Evolutionary conservation across 345 rosid species (phyloP), one percentile per base, ranked within the genome.

Genomic region (Sisymbrium altissimum): DNA sequence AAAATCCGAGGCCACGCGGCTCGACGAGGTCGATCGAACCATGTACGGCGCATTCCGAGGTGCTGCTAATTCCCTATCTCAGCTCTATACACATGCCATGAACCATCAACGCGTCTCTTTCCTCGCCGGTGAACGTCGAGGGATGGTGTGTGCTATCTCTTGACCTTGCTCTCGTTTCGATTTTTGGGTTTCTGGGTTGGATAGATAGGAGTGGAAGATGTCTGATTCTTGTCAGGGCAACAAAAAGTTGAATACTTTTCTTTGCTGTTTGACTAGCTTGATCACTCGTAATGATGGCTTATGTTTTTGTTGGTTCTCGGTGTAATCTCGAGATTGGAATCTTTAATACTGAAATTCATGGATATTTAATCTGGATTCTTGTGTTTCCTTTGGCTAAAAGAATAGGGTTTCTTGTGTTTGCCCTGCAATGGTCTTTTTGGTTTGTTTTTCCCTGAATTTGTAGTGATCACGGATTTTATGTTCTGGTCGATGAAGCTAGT

Each of bases 1-100:
- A 81, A 94, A 91, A 80, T 85, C 98, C 3, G 89, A 78, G 18
- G 88, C 97, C 15, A 79, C 86, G 29, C 85, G 89, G 54, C 90
- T 94, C 29, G 97, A 94, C 72, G 98, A 94, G 83, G 93, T 94
- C 41, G 98, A 91, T 76, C 85, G 96, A 68, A 91, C 89, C 79
- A 88, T 91, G 88, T 87, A 94, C 77, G 76, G 86, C 43, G 84
- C 95, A 55, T 94, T 94, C 77, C 88, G 97, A 54, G 83, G 92
- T 78, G 98, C 96, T 18, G 98, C 98, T 64, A 94, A 91, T 77
- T 94, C 96, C 12, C 86, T 94, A 4, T 91, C 97, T 15, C 98
- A 89, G 85, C 98, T 94, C 41, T 91, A 94, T 73, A 83, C 91
- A 0, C 93, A 87, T 68, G 82, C 96, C 72, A 86, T 87, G 93